Base-by-base conservation (phyloP, 441 rosid genomes). In the Adansonia grandidieri region DNA sequence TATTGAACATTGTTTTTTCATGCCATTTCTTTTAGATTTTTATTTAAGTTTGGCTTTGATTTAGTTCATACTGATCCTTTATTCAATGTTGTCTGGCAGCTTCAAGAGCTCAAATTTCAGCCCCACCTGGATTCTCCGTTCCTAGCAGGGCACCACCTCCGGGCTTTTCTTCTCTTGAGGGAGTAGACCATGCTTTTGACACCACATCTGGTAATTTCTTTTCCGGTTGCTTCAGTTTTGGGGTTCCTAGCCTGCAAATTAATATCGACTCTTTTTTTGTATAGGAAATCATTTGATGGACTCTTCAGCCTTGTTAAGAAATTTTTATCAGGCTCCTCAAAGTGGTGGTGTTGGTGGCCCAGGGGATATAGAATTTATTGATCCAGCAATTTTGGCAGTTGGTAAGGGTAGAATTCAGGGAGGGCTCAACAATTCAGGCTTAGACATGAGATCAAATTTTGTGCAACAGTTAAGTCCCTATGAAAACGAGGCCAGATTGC, bases 381-480 rank as follows among this genome's bases (percentile, higher is more conserved):
- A 96, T 86, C 98, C 99, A 81, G 98, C 98, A 78, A 94, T 96
- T 76, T 84, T 95, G 85, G 99, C 97, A 22, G 97, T 96, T 85
- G 99, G 99, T 69, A 90, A 90, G 89, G 99, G 92, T 76, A 88
- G 89, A 69, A 87, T 84, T 81, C 94, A 86, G 40, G 85, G 89
- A 37, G 92, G 90, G 76, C 85, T 88, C 81, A 86, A 78, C 80
- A 89, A 82, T 77, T 76, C 88, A 63, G 92, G 88, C 47, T 71
- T 91, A 71, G 97, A 91, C 84, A 67, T 84, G 86, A 90, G 95
- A 70, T 79, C 91, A 19, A 84, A 84, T 72, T 89, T 85, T 72
- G 82, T 89, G 10, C 85, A 86, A 32, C 96, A 86, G 54, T 78
- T 86, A 8, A 81, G 79, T 86, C 74, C 90, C 32, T 89, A 85